Evolutionary conservation across 768 basidiomycete genomes (phyloP).

Genomic region (Panaeolus papilionaceus): DNA sequence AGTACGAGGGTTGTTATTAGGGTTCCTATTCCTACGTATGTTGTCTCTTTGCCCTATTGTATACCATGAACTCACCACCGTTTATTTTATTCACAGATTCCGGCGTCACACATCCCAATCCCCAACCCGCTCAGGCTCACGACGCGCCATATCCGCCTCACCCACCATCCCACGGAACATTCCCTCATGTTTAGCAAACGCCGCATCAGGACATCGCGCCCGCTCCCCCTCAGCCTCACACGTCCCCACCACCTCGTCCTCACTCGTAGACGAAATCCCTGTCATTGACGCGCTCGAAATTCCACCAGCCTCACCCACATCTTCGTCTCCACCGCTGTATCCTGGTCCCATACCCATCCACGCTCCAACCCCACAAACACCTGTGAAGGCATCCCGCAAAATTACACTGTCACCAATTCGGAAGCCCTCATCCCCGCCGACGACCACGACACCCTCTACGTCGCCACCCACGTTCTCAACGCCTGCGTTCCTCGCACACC

Average conservation of each 20-base stretch:
- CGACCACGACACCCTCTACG: constrained; percentile 11
- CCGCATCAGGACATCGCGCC: constrained; percentile 27
- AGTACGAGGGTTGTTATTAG: constrained; percentile 56
- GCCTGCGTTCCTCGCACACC: background rate
- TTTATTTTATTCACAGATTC: too few species aligned
- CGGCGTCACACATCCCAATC: constrained; percentile 45
- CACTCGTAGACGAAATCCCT: background rate
- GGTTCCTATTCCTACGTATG: constrained; percentile 67
- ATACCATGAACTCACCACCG: too few species aligned
- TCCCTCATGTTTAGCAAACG: constrained; percentile 62
- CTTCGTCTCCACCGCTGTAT: background rate
- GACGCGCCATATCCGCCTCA: constrained; percentile 39
- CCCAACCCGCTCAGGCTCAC: constrained; percentile 37
- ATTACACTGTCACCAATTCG: constrained; percentile 30
- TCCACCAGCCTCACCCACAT: background rate
- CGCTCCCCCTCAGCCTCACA: constrained; percentile 15
- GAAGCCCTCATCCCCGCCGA: constrained; percentile 17
- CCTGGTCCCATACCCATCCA: background rate
- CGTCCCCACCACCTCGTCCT: constrained; percentile 14
- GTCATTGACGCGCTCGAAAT: constrained; percentile 4
- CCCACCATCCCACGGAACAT: constrained; percentile 42
- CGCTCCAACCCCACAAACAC: background rate
- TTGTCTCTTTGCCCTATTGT: constrained; percentile 23
- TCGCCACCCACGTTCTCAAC: background rate
- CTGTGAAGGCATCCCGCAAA: constrained; percentile 20